These are phyloP conservation scores for Paraphaeosphaeria minitans DNA, from an alignment of 2,329 filamentous ascomycete species.

Conservation along the genomic window DNA sequence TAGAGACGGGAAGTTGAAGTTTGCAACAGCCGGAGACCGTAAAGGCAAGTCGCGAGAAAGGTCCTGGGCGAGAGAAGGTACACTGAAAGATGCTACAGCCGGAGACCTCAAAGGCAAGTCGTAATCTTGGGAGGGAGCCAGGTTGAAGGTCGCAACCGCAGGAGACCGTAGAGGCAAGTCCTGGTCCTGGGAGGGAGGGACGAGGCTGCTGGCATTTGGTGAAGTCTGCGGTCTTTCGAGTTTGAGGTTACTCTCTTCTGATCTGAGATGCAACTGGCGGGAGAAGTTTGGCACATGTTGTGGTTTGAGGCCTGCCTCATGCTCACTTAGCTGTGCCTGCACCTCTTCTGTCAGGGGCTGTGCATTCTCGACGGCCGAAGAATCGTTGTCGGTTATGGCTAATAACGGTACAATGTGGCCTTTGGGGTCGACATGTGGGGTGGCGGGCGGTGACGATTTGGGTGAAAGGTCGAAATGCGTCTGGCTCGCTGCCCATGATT, in stretches of 20 bases:
- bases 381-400: constrained; percentile 36
- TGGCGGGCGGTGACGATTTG: constrained; percentile 33
- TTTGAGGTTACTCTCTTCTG: constrained; percentile 22
- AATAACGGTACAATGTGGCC: constrained; percentile 45
- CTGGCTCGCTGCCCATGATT: constrained; percentile 48
- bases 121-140: constrained; percentile 25
- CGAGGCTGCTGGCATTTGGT: constrained; percentile 19
- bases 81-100: constrained; percentile 4
- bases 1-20: constrained; percentile 33
- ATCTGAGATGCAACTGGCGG: constrained; percentile 42
- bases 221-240: constrained; percentile 18
- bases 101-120: constrained; percentile 36
- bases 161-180: constrained; percentile 37
- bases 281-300: constrained; percentile 45
- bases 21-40: constrained; percentile 34
- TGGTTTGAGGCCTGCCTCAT: constrained; percentile 21
- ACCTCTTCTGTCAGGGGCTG: constrained; percentile 17
- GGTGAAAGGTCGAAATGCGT: constrained; percentile 41
- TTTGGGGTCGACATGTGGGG: constrained; percentile 45
- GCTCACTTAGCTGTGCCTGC: constrained; percentile 14
- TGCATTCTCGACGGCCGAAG: constrained; percentile 13
- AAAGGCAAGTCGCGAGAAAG: constrained; percentile 18
- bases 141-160: constrained; percentile 33
- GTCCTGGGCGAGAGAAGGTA: constrained; percentile 25
- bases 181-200: constrained; percentile 25